Conservation (phyloP, 805 yeast genomes). For the Starmerella potacharoeniae region DNA sequence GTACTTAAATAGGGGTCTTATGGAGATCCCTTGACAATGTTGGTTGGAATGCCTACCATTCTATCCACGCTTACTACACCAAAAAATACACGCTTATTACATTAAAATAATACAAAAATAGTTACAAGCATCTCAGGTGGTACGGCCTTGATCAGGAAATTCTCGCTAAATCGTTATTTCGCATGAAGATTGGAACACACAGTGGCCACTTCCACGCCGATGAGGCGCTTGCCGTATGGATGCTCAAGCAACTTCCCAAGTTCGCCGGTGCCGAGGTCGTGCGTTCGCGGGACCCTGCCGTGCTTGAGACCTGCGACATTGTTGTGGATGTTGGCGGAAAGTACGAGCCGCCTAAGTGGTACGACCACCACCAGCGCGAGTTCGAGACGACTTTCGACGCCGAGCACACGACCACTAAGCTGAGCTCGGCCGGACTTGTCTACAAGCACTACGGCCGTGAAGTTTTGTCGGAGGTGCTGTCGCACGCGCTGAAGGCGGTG, state of each 20-base stretch:
- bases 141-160: not conserved
- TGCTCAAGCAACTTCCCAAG: conserved; percentile 62
- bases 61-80: no score
- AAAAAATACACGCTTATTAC: not conserved
- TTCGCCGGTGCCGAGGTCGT: conserved; percentile 55
- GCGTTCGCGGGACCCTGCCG: conserved; percentile 72
- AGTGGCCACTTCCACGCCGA: conserved; percentile 91
- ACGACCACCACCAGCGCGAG: conserved; percentile 95
- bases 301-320: conserved; percentile 79
- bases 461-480: conserved; percentile 33
- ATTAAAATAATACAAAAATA: no score
- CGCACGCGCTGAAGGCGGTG: not conserved
- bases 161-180: conserved; percentile 3
- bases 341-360: conserved; percentile 73
- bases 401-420: conserved; percentile 51
- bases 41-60: not conserved
- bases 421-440: conserved; percentile 87
- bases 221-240: conserved; percentile 84
- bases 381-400: conserved; percentile 63
- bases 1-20: no score
- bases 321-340: conserved; percentile 92
- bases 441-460: conserved; percentile 49
- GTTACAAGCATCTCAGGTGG: no score
- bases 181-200: conserved; percentile 62
- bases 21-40: no score